Base-by-base conservation (phyloP, 495 filamentous ascomycete species). In the Neurospora sp. region DNA sequence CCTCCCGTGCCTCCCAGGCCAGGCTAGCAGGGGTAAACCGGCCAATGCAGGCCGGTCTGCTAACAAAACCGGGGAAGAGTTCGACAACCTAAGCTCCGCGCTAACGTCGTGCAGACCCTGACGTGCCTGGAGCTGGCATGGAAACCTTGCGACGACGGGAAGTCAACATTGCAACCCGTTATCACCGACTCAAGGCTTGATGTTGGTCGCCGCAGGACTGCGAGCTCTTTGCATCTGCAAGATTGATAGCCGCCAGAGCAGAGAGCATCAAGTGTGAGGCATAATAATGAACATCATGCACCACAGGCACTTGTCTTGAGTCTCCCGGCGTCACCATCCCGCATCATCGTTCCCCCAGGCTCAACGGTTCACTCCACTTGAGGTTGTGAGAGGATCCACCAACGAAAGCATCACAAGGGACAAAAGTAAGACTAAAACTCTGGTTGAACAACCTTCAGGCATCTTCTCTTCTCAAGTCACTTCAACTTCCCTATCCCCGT, bases 401-500 rank as follows among this genome's bases (percentile, higher is more conserved):
- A 18, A 66, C 53, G 53, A 35, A 14, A 66, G 27, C 53, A 66
- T 35, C 14, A 4, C 12, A 37, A 37, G 27, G 14, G 5, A 66
- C 27, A 18, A 66, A 37, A 8, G 53, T 16, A 27, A 27, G 12
- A 27, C 22, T 12, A 53, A 59, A 27, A n/a, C 48, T 4, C 48
- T 31, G 11, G 10, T 10, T 20, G 20, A 7, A 48, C n/a, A 20
- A 11, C 44, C 18, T 20, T 20, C 40, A 14, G 6, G 16, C n/a
- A 39, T n/a, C 68, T 8, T 22, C 20, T 18, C 27, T 27, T 38
- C 22, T 74, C 38, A 74, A 20, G n/a, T 48, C 44, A 70, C 72
- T 75, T 48, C 42, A 68, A 68, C 75, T 81, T 81, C 37, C 78
- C 71, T 31, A 78, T 53, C 16, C 83, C 80, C 70, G 76, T 44